Conservation (phyloP, 2,329 filamentous ascomycete genomes). For the Trichoderma harzianum region DNA sequence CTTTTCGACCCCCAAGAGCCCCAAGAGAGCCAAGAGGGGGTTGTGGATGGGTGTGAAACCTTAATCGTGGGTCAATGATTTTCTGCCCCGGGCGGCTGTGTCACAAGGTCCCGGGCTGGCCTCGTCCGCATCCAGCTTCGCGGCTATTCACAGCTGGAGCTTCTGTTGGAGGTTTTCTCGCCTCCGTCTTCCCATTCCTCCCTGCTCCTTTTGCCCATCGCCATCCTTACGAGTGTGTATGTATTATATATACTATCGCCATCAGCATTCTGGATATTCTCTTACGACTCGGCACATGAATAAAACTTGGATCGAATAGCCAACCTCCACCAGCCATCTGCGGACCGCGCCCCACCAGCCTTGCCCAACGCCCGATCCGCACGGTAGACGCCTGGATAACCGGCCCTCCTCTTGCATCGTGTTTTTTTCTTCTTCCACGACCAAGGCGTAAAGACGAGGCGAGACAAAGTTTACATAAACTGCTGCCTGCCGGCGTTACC, state of each 20-base stretch:
- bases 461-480: neutral
- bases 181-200: neutral
- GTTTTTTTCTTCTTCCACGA: neutral
- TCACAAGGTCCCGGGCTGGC: conserved; percentile 11
- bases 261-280: neutral
- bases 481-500: neutral
- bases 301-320: conserved; percentile 1
- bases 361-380: conserved; percentile 2
- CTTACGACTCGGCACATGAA: neutral
- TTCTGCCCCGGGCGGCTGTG: neutral
- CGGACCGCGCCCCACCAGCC: conserved; percentile 15
- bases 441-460: neutral
- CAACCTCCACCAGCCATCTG: neutral
- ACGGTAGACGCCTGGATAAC: neutral
- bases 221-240: neutral
- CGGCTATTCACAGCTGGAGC: conserved; percentile 1
- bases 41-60: conserved; percentile 15
- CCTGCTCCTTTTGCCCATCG: neutral
- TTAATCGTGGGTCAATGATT: conserved; percentile 8
- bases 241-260: neutral
- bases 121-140: conserved; percentile 7
- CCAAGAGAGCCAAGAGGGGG: neutral
- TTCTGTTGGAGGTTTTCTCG: neutral
- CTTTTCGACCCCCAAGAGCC: neutral
- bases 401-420: neutral